These are phyloP conservation scores for Diaporthe caulivora DNA, from an alignment of 2,329 filamentous ascomycete genomes.

Conservation along the genomic window DNA sequence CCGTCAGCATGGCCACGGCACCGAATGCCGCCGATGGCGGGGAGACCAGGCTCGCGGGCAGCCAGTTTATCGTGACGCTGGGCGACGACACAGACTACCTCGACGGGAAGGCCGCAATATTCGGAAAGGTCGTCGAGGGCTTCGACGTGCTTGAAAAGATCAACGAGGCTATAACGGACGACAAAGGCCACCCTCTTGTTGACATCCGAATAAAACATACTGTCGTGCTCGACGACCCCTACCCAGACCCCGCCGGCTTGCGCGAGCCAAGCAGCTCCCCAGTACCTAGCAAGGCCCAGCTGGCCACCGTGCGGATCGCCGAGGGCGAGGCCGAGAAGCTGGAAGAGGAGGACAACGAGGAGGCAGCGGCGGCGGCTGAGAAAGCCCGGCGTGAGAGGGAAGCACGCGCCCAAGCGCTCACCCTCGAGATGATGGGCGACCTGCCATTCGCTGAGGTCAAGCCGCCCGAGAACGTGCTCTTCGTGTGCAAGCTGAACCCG, in stretches of 20 bases:
- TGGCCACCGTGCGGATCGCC: constrained; percentile 91
- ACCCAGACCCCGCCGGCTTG: constrained; percentile 82
- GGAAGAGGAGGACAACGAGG: constrained; percentile 77
- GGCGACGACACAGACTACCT: constrained; percentile 91
- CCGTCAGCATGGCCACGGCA: constrained; percentile 97
- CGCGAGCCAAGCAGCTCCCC: constrained; percentile 84
- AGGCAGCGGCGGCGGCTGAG: constrained; percentile 78
- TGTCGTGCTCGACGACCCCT: constrained; percentile 91
- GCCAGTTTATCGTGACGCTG: constrained; percentile 94
- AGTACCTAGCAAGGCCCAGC: constrained; percentile 83
- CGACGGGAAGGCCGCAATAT: constrained; percentile 94
- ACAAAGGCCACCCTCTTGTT: constrained; percentile 86
- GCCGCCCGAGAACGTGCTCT: constrained; percentile 95
- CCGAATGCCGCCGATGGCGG: constrained; percentile 77
- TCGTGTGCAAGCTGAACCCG: constrained; percentile 98
- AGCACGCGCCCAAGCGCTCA: constrained; percentile 92
- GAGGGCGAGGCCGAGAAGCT: constrained; percentile 84
- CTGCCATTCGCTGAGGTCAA: constrained; percentile 97
- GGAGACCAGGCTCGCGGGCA: constrained; percentile 85
- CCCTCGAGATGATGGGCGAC: constrained; percentile 97
- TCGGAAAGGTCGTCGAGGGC: constrained; percentile 94
- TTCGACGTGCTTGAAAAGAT: constrained; percentile 96
- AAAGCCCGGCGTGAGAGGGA: constrained; percentile 87
- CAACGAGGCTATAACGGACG: constrained; percentile 89
- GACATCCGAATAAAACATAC: constrained; percentile 97